Percentiles rank a stretch among this genome's conserved stretches.
phyloP scores from a whole-genome alignment of 1,284 basidiomycete genomes.

The Apiotrichum mycotoxinovorans region DNA sequence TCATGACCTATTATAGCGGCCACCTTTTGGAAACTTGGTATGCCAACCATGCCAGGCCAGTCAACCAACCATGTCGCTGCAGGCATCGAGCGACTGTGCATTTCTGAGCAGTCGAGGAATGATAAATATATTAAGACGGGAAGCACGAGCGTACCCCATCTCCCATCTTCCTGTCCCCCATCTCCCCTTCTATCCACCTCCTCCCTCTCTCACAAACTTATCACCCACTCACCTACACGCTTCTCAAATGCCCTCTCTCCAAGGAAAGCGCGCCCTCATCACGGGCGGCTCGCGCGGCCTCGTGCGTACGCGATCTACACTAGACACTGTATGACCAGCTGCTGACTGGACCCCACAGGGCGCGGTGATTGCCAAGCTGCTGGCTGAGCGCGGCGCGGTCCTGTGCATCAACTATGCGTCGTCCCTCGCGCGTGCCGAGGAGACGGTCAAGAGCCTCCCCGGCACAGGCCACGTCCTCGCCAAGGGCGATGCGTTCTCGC shows the following conservation, averaged over 20 bases:
- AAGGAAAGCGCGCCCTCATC: conserved; percentile 26
- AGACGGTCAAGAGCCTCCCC: conserved; percentile 12
- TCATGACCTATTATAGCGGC: too few species aligned
- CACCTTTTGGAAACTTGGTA: too few species aligned
- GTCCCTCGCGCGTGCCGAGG: conserved; percentile 20
- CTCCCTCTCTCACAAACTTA: neutral
- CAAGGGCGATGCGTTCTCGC: conserved; percentile 23
- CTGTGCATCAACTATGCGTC: conserved; percentile 25
- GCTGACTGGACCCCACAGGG: conserved; percentile 6
- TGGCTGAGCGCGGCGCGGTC: conserved; percentile 19
- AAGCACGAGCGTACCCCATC: too few species aligned
- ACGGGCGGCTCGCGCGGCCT: conserved; percentile 28
- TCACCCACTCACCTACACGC: neutral
- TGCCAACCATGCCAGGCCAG: too few species aligned
- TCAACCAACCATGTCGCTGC: too few species aligned
- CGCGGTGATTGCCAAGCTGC: conserved; percentile 16
- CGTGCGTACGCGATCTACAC: conserved; percentile 8
- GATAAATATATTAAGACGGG: too few species aligned
- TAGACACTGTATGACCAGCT: too few species aligned
- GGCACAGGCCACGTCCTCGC: conserved; percentile 22
- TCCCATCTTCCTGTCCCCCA: too few species aligned
- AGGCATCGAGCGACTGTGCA: too few species aligned
- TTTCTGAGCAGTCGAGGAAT: too few species aligned
- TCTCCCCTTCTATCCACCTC: too few species aligned
- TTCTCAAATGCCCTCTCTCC: conserved; percentile 20